A percentile compares a stretch with the other conserved stretches of the same genome.
Conservation (phyloP, 2,329 filamentous ascomycete genomes). For the Hyphodiscus sp. region DNA sequence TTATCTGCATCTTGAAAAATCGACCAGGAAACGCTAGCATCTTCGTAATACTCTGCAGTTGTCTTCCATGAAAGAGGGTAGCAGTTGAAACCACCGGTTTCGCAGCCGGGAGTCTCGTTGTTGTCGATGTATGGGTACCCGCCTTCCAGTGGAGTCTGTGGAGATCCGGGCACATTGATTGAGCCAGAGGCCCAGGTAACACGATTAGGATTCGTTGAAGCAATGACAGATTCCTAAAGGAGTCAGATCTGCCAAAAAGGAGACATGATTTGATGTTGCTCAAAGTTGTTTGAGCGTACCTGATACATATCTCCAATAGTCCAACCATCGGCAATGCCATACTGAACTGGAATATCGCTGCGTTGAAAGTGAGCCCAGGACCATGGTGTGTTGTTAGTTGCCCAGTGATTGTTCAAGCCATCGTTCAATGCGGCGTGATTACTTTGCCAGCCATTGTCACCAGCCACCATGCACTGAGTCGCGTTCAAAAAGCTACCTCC, state of each 20-base stretch:
- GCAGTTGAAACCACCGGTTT: constrained; percentile 14
- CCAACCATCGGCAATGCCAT: constrained; percentile 47
- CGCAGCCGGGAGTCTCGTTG: constrained; percentile 41
- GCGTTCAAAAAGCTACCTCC: constrained; percentile 43
- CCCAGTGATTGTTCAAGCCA: constrained; percentile 48
- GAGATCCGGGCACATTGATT: constrained; percentile 38
- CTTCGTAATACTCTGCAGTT: constrained; percentile 21
- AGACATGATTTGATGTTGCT: not conserved
- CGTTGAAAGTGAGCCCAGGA: constrained; percentile 45
- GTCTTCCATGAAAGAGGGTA: constrained; percentile 2
- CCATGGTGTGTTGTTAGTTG: constrained; percentile 45
- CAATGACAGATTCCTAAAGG: constrained; percentile 37
- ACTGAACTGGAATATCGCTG: constrained; percentile 48
- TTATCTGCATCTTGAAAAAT: constrained; percentile 40
- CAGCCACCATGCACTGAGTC: constrained; percentile 48
- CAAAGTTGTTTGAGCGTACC: constrained; percentile 16
- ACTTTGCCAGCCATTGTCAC: constrained; percentile 43
- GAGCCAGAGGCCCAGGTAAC: constrained; percentile 39
- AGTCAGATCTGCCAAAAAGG: not conserved
- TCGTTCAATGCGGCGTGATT: constrained; percentile 47
- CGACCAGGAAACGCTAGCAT: constrained; percentile 39
- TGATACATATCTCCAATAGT: constrained; percentile 52
- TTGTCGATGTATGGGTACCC: constrained; percentile 38
- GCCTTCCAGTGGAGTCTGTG: constrained; percentile 34
- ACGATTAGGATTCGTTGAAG: constrained; percentile 39